Base-by-base conservation (phyloP, 768 basidiomycete species). In the Daedaleopsis nitida region DNA sequence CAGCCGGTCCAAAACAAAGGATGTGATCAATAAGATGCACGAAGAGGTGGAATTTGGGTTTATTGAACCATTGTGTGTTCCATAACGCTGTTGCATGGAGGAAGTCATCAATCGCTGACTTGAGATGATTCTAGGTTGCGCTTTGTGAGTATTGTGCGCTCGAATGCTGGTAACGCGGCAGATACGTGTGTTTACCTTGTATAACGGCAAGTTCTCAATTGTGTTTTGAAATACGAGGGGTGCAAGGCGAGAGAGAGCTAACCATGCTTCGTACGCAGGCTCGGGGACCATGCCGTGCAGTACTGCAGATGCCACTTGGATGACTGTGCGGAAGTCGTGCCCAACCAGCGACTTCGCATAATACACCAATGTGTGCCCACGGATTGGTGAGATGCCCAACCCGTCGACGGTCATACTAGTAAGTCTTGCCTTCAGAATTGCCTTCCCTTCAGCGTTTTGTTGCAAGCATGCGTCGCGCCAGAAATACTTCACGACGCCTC, bases 401-500 rank as follows among this genome's bases (percentile, higher is more conserved):
- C 76, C 77, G 1, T 52, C 53, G 1, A 71, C 66, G 63, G 78
- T 68, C 19, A 76, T 54, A 8, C 68, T 72, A 0, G 60, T 59
- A 3, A 79, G 64, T 0, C 75, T 69, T 7, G 60, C 45, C 0
- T 65, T 69, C 0, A 80, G 65, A 9, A 65, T 32, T 8, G 63
- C 56, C 52, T 76, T 76, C 27, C 70, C 52, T 0, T 56, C 43
- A 16, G 54, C 52, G 13, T 69, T 62, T 13, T 76, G 61, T 1
- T 59, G 34, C 11, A 52, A 17, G 8, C 60, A 56, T 14, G 70
- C 67, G 66, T 82, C 79, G 0, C 74, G 70, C 80, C 81, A 83
- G 37, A 78, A 73, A 60, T 82, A 83, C 51, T 82, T 81, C 38
- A 81, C 74, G 65, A 80, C 73, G 0, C 80, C 78, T 1, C 80